Conservation (phyloP, 2,329 filamentous ascomycete genomes). For the Trichoderma sp. region DNA sequence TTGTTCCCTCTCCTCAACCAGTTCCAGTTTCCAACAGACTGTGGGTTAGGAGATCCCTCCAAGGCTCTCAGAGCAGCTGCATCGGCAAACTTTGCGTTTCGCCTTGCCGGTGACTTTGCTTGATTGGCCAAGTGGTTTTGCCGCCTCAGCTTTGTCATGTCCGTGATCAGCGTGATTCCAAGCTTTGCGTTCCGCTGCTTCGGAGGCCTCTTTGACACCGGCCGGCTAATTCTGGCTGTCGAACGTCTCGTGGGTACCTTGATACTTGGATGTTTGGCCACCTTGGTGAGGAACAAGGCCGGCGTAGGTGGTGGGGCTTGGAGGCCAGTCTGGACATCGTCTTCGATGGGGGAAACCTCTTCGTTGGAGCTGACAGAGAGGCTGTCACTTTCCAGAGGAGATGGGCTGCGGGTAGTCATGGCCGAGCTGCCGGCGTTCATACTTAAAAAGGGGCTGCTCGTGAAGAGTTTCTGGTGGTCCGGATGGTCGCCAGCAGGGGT, state of each 20-base stretch:
- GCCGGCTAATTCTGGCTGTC: constrained; percentile 45
- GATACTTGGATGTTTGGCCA: constrained; percentile 23
- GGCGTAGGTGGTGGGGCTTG: constrained; percentile 28
- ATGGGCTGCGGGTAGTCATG: constrained; percentile 11
- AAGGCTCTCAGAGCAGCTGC: constrained; percentile 61
- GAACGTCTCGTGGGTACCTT: constrained; percentile 41
- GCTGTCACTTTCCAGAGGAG: constrained; percentile 28
- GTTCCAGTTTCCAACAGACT: constrained; percentile 59
- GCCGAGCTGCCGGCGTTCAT: constrained; percentile 11
- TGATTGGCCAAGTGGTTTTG: constrained; percentile 42
- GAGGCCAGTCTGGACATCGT: constrained; percentile 13
- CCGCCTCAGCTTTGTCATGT: constrained; percentile 58
- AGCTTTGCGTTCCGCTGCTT: constrained; percentile 61
- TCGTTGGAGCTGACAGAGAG: constrained; percentile 20
- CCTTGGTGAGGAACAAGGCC: constrained; percentile 26
- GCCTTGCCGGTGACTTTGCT: constrained; percentile 36
- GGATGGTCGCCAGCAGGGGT: constrained; percentile 31
- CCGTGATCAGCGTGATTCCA: constrained; percentile 70
- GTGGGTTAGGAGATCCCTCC: constrained; percentile 56
- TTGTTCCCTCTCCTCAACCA: constrained; percentile 52
- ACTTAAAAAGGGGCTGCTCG: not conserved
- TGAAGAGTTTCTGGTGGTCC: not conserved
- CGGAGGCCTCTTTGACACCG: constrained; percentile 63
- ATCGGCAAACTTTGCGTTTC: constrained; percentile 55
- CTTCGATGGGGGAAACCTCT: constrained; percentile 12